A percentile compares a stretch with the other conserved stretches of the same genome.
phyloP scores from a whole-genome alignment of 164 flowering plant species.

The Macadamia integrifolia region DNA sequence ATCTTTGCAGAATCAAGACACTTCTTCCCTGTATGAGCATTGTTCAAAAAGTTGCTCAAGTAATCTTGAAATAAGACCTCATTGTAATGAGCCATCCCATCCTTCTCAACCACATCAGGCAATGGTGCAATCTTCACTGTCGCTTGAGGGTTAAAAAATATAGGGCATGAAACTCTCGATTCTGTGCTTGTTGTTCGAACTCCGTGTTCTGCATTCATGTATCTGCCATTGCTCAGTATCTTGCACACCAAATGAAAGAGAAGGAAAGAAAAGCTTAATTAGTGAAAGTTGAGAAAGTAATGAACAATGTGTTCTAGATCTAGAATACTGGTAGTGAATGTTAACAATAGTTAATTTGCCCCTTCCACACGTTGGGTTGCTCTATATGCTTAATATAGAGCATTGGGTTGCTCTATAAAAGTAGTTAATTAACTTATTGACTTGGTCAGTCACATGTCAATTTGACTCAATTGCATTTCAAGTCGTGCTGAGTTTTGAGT shows the following conservation, averaged over 20 bases:
- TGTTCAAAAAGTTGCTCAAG: neutral
- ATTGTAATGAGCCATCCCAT: constrained; percentile 27
- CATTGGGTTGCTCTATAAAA: no score
- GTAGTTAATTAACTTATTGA: no score
- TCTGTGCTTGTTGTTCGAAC: constrained; percentile 27
- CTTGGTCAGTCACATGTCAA: no score
- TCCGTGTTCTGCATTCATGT: constrained; percentile 43
- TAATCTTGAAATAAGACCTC: constrained; percentile 32
- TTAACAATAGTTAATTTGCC: no score
- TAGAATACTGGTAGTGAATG: no score
- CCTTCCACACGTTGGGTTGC: no score
- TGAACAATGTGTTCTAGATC: constrained; percentile 7
- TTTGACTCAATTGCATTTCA: no score
- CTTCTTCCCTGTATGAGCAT: constrained; percentile 39
- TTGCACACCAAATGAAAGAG: neutral
- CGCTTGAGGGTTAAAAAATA: constrained; percentile 23
- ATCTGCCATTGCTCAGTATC: constrained; percentile 45
- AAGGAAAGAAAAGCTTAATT: no score
- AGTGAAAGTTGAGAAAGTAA: no score
- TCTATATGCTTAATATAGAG: no score
- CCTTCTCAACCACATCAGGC: constrained; percentile 24
- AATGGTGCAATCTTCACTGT: neutral
- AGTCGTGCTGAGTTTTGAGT: no score
- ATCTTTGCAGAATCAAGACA: constrained; percentile 34
- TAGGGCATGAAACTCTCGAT: constrained; percentile 36